Conservation (phyloP, 2,329 filamentous ascomycete genomes). For the Ophiostoma himal-ulmi region DNA sequence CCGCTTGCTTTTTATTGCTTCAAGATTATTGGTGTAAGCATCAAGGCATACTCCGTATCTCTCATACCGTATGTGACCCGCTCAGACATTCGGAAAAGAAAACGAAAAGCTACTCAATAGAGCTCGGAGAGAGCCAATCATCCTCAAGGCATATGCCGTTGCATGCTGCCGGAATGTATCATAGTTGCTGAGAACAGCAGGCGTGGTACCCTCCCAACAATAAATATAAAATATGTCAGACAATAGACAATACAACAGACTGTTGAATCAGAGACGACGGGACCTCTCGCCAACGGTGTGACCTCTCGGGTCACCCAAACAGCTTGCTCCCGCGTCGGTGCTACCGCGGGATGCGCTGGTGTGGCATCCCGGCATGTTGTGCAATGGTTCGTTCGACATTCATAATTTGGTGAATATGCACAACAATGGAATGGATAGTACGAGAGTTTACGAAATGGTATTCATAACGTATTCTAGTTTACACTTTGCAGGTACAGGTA, state of each 20-base stretch:
- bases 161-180: background rate
- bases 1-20: background rate
- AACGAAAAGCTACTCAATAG: background rate
- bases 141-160: background rate
- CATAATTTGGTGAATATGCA: too few relatives aligned
- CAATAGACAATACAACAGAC: too few relatives aligned
- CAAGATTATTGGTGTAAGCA: background rate
- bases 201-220: background rate
- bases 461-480: too few relatives aligned
- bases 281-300: background rate
- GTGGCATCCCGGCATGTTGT: background rate
- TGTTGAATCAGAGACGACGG: too few relatives aligned
- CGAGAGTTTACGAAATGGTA: too few relatives aligned
- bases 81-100: background rate
- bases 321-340: background rate
- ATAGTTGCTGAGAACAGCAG: background rate
- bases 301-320: background rate
- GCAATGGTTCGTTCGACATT: background rate
- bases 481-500: too few relatives aligned
- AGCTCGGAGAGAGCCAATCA: background rate
- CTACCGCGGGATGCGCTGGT: background rate
- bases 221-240: too few relatives aligned
- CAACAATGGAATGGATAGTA: too few relatives aligned
- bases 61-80: slow-evolving; percentile 1
- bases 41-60: background rate